These are phyloP conservation scores for Noccaea caerulescens DNA, from an alignment of 345 rosid species.

Conservation along the genomic window DNA sequence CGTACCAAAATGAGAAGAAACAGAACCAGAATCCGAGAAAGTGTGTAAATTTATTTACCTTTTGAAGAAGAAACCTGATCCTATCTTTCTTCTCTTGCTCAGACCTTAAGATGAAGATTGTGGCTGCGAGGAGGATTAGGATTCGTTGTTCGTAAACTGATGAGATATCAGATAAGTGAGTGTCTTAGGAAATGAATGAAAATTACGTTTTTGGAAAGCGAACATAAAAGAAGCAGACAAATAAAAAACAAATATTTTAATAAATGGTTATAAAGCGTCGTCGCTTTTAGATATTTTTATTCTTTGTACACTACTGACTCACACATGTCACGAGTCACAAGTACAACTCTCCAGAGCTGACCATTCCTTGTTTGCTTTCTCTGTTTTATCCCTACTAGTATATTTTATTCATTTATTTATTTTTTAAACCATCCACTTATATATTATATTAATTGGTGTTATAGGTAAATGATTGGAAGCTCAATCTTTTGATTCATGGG, in stretches of 20 bases:
- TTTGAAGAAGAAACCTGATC: constrained; percentile 11
- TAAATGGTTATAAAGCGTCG: constrained; percentile 18
- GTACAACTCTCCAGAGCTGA: constrained; percentile 18
- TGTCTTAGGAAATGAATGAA: constrained; percentile 23
- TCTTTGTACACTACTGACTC: constrained; percentile 15
- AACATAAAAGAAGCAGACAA: not conserved
- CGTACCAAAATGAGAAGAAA: not conserved
- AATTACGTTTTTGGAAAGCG: constrained; percentile 27
- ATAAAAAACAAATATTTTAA: constrained; percentile 25
- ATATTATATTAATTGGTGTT: no score
- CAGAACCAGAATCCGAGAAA: constrained; percentile 1
- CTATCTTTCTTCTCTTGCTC: not conserved
- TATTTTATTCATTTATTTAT: no score
- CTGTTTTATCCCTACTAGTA: not conserved
- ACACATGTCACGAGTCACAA: constrained; percentile 25
- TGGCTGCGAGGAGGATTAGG: constrained; percentile 26
- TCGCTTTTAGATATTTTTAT: constrained; percentile 25
- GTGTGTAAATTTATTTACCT: not conserved
- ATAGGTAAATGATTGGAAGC: no score
- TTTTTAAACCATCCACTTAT: no score
- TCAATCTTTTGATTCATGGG: no score
- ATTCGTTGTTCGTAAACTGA: no score
- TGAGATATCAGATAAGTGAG: constrained; percentile 13
- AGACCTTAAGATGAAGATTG: constrained; percentile 25
- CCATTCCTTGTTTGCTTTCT: not conserved